Evolutionary conservation across 2,329 filamentous ascomycete species (phyloP).

Genomic region (Aspergillus ustus): DNA sequence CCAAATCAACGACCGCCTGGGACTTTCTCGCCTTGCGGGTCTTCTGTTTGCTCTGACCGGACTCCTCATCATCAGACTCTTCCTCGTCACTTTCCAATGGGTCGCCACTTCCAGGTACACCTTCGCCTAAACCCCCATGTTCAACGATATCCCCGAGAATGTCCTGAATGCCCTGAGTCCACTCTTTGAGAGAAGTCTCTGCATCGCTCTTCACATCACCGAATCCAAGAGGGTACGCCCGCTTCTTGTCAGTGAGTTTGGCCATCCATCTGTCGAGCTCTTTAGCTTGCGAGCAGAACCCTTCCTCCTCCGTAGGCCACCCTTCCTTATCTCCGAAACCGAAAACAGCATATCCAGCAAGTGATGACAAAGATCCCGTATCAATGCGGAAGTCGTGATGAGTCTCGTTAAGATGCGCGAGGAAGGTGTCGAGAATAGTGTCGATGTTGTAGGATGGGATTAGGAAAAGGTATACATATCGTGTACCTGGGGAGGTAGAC

Average conservation of each 20-base stretch:
- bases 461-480: conserved; percentile 81
- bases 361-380: conserved; percentile 74
- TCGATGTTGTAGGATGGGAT: conserved; percentile 95
- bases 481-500: conserved; percentile 52
- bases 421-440: conserved; percentile 83
- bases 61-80: conserved; percentile 61
- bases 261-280: conserved; percentile 96
- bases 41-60: conserved; percentile 58
- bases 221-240: conserved; percentile 87
- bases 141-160: conserved; percentile 65
- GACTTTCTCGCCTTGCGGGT: conserved; percentile 49
- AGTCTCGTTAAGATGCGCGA: conserved; percentile 86
- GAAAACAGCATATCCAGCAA: conserved; percentile 91
- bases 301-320: conserved; percentile 88
- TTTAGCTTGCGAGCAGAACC: conserved; percentile 90
- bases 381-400: conserved; percentile 97
- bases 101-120: conserved; percentile 80
- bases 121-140: conserved; percentile 62
- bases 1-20: conserved; percentile 72
- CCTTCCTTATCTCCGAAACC: conserved; percentile 89
- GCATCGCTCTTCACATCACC: conserved; percentile 82
- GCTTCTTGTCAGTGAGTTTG: conserved; percentile 83
- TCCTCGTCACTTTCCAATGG: conserved; percentile 84
- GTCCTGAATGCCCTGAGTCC: conserved; percentile 74
- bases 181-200: conserved; percentile 70